phyloP scores from a whole-genome alignment of 176 grass and related monocot genomes.

The Paspalum notatum region DNA sequence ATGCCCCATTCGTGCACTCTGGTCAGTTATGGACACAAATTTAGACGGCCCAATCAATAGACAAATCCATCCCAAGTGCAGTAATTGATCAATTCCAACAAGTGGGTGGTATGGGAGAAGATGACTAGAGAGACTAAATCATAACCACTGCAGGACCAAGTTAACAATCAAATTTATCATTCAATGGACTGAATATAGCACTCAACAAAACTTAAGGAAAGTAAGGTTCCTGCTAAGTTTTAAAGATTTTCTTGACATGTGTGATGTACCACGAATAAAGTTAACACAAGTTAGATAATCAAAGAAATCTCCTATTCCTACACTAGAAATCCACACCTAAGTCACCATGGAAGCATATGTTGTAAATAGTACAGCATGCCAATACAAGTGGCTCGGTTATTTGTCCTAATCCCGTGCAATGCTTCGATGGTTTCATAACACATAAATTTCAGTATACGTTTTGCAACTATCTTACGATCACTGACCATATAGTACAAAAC shows the following conservation, averaged over 20 bases:
- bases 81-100: not conserved
- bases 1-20: not conserved
- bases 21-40: not conserved
- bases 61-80: not conserved
- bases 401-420: constrained; percentile 4
- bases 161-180: not conserved
- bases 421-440: not conserved
- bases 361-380: not conserved
- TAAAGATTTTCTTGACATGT: not conserved
- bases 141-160: not conserved
- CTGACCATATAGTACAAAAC: no score
- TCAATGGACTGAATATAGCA: not conserved
- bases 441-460: no score
- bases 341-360: not conserved
- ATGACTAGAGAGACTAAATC: not conserved
- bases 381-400: not conserved
- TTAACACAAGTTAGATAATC: not conserved
- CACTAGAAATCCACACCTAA: not conserved
- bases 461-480: no score
- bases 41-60: not conserved
- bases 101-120: not conserved
- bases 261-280: not conserved
- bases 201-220: not conserved
- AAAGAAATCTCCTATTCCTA: constrained; percentile 1
- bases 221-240: constrained; percentile 4